phyloP scores from a whole-genome alignment of 371 early-diverging fungal species.

The Apophysomyces elegans region DNA sequence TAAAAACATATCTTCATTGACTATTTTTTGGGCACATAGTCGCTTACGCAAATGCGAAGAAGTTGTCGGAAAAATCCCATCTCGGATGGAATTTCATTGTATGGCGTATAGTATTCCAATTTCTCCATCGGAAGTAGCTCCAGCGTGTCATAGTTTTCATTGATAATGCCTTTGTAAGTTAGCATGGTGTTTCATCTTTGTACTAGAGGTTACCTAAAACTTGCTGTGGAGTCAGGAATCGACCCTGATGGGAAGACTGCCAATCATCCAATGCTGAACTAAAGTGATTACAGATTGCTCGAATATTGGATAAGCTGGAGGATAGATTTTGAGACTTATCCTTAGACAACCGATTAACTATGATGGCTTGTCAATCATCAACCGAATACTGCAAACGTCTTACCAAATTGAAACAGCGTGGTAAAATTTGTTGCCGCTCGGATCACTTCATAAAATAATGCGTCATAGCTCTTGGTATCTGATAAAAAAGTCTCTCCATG shows the following conservation, averaged over 20 bases:
- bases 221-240: slow-evolving; percentile 42
- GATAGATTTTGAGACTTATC: slow-evolving; percentile 32
- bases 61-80: slow-evolving; percentile 58
- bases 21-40: slow-evolving; percentile 22
- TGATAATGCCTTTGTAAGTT: slow-evolving; percentile 25
- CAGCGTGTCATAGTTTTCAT: slow-evolving; percentile 33
- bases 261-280: slow-evolving; percentile 46
- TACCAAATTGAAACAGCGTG: slow-evolving; percentile 50
- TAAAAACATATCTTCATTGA: background rate
- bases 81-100: slow-evolving; percentile 53
- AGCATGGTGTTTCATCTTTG: background rate
- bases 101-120: slow-evolving; percentile 34
- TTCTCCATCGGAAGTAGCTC: slow-evolving; percentile 30
- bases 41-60: slow-evolving; percentile 48
- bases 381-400: background rate
- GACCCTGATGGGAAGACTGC: slow-evolving; percentile 32
- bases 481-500: slow-evolving; percentile 58
- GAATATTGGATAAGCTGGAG: slow-evolving; percentile 34
- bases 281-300: slow-evolving; percentile 47
- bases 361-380: background rate
- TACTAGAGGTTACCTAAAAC: slow-evolving; percentile 34
- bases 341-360: slow-evolving; percentile 17
- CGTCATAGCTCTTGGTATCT: slow-evolving; percentile 56
- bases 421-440: slow-evolving; percentile 47
- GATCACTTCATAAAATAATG: slow-evolving; percentile 60